Base-by-base conservation (phyloP, 225 moss, liverwort and hornwort species). In the Pleurozium schreberi region DNA sequence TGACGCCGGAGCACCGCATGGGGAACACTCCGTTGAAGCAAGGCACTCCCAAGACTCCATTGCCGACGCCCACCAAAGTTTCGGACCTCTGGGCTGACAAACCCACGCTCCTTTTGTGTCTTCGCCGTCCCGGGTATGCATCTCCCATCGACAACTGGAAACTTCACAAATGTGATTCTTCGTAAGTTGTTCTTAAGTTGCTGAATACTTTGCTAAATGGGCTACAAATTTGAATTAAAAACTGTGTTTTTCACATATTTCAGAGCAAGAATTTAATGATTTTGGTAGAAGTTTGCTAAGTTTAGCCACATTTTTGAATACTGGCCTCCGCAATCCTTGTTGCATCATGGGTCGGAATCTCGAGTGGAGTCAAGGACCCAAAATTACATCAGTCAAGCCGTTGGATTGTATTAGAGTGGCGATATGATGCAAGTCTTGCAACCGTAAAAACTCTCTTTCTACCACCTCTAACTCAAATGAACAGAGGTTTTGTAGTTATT, bases 61-160 rank as follows among this genome's bases (percentile, higher is more conserved):
- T 81, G 75, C 78, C 75, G 20, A 33, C 90, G 68, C 93, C 93
- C 13, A 88, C 88, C 76, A 94, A 91, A 88, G 97, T 90, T 66
- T 92, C 92, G 20, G 95, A 97, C 30, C 76, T 98, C 12, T 98
- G 97, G 98, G 89, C 89, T 47, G 62, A 93, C 53, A 89, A 92
- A 25, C 88, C 96, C 73, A 95, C 95, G 26, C 90, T 98, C 80
- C 64, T 97, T 28, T 58, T 96, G 63, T 93, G 95, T 93, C 93
- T 98, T 67, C 95, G 97, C 73, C 96, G 97, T 45, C 95, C 98
- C 28, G 96, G 98, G 97, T 98, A 94, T 38, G 59, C 85, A 42
- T 33, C 59, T n/a, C 79, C 28, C 38, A 36, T 75, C 57, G 58
- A 28, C 27, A 76, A 52, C 14, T 9, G 14, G 9, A 75, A 12